Conservation (phyloP, 805 yeast genomes). For the Ogataea degrootiae region DNA sequence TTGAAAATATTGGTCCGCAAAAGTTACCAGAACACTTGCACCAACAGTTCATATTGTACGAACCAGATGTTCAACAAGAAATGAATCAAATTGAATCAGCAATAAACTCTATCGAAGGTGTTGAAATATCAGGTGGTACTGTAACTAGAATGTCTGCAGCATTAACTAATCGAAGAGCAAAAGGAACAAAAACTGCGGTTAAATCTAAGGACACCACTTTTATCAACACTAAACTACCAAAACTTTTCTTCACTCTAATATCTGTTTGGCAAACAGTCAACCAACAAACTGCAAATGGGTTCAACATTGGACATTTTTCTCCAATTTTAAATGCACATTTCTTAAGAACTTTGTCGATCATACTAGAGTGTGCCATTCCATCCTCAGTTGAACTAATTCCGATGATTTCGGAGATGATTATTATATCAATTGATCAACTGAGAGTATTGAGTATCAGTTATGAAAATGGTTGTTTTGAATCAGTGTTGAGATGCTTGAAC, state of each 20-base stretch:
- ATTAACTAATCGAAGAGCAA: conserved; percentile 16
- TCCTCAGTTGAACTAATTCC: conserved; percentile 43
- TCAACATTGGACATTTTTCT: conserved; percentile 49
- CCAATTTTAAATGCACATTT: conserved; percentile 53
- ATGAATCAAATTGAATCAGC: conserved; percentile 5
- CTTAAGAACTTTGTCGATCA: conserved; percentile 51
- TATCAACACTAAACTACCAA: conserved; percentile 36
- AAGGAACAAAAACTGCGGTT: neutral
- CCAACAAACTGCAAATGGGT: conserved; percentile 36
- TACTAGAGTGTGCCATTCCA: conserved; percentile 57
- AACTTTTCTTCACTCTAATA: conserved; percentile 51
- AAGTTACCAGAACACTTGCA: conserved; percentile 46
- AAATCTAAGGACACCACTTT: conserved; percentile 25
- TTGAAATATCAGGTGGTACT: conserved; percentile 31
- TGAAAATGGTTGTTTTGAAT: conserved; percentile 10
- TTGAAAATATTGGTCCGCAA: conserved; percentile 24
- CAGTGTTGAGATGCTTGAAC: conserved; percentile 8
- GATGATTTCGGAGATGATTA: conserved; percentile 52
- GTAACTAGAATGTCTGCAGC: conserved; percentile 39
- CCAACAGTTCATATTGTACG: conserved; percentile 31
- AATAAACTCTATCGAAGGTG: conserved; percentile 14
- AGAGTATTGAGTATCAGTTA: conserved; percentile 1
- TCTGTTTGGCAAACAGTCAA: conserved; percentile 38
- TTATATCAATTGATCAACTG: conserved; percentile 21
- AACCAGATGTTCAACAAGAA: conserved; percentile 1